Conservation (phyloP, 139 green algal species). For the Chlorella sp. region DNA sequence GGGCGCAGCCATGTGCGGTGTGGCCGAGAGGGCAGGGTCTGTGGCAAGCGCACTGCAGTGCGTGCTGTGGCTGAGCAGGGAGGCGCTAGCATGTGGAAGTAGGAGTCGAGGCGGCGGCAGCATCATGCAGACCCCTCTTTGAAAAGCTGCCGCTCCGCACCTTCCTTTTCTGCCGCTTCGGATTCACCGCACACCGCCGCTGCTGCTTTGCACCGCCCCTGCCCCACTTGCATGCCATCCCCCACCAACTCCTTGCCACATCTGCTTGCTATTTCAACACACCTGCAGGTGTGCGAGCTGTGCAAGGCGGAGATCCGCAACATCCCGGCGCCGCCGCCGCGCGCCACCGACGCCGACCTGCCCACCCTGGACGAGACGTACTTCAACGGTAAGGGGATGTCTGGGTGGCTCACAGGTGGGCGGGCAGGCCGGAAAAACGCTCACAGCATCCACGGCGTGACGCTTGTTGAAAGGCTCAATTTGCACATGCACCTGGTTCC, state of each 20-base stretch:
- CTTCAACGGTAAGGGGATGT: slow-evolving; percentile 1
- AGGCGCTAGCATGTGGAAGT: neutral
- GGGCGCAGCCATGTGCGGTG: neutral
- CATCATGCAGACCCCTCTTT: too few relatives aligned
- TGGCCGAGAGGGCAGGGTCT: too few relatives aligned
- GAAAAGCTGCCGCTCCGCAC: too few relatives aligned
- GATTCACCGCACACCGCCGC: too few relatives aligned
- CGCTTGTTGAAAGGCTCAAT: too few relatives aligned
- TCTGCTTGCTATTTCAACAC: neutral
- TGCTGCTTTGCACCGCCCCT: too few relatives aligned
- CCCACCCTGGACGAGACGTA: slow-evolving; percentile 23
- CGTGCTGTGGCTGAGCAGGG: neutral
- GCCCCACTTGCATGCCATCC: neutral
- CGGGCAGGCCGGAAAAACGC: neutral
- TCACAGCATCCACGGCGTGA: neutral
- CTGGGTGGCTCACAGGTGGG: neutral
- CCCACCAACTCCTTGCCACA: neutral
- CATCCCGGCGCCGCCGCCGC: slow-evolving; percentile 56
- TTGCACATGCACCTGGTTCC: too few relatives aligned
- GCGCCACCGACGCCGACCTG: slow-evolving; percentile 24
- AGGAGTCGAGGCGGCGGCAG: too few relatives aligned
- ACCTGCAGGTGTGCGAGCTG: slow-evolving; percentile 62
- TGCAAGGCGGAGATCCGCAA: slow-evolving; percentile 71
- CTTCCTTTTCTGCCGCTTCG: too few relatives aligned
- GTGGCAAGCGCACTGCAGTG: too few relatives aligned